Base-by-base conservation (phyloP, 768 basidiomycete species). In the Clitopilus hobsonii region DNA sequence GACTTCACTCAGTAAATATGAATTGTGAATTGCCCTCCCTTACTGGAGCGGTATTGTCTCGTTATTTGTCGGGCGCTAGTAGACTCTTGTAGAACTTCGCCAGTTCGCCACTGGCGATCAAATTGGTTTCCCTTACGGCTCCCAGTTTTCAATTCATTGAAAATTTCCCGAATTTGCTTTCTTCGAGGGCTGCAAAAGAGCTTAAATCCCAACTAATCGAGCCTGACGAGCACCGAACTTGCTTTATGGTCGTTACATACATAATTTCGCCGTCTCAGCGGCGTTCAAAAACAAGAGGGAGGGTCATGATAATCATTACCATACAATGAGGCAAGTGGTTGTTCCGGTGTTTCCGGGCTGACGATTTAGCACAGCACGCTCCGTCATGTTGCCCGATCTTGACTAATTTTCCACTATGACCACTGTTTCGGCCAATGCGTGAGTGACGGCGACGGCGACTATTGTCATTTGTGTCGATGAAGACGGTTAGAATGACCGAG, bases 1-100 rank as follows among this genome's bases (percentile, higher is more conserved):
- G 67, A 72, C 51, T 71, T 72, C 47, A 63, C 4, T 18, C 41
- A 23, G 22, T 45, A 45, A 23, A 18, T n/a, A n/a, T 6, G 41
- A 20, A 18, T 45, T 45, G 18, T 18, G 41, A 41, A 20, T 11
- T 4, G 3, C 8, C n/a, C 22, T 36, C n/a, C 32, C 41, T 6
- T 3, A 20, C 5, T 10, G 18, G n/a, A 3, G n/a, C 5, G 41
- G 41, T 20, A 20, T 18, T 45, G 41, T 45, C 22, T 18, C 8
- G 7, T 7, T 7, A 16, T 32, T 16, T 7, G 30, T 32, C 7
- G 7, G 7, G 16, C 30, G 30, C 7, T 32, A 16, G 16, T 16
- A 16, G 30, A 7, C 7, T 32, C 30, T 32, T 32, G 30, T 32
- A 7, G n/a, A n/a, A n/a, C 30, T 32, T 7, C 30, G 16, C 16